phyloP scores from a whole-genome alignment of 352 stramenopile species.

The Globisporangium canariense region DNA sequence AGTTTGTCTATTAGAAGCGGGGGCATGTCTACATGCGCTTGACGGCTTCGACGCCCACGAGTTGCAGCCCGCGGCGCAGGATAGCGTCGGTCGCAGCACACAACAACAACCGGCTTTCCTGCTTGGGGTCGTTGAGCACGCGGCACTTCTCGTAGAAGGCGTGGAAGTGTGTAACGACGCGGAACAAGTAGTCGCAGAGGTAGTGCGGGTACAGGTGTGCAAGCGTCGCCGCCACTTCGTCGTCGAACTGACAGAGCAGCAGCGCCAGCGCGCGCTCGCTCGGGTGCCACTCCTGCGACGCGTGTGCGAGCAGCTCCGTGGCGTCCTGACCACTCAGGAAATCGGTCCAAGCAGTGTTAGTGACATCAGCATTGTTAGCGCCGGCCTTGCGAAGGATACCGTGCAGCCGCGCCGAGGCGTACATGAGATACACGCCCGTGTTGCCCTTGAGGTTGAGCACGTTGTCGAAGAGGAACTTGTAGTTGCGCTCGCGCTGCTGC shows the following conservation, averaged over 20 bases:
- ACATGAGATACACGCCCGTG: conserved; percentile 83
- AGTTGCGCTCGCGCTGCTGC: conserved; percentile 80
- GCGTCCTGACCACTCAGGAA: conserved; percentile 26
- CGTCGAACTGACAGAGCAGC: conserved; percentile 74
- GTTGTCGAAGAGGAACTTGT: conserved; percentile 84
- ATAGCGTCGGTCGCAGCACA: conserved; percentile 74
- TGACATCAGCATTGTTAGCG: conserved; percentile 17
- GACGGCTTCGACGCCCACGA: conserved; percentile 65
- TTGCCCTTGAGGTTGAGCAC: conserved; percentile 82
- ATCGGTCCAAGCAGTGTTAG: conserved; percentile 27
- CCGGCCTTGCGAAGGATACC: conserved; percentile 66
- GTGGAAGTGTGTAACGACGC: conserved; percentile 75
- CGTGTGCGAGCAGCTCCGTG: conserved; percentile 34
- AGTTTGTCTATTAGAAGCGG: background rate
- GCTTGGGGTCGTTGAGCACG: conserved; percentile 56
- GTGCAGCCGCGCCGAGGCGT: conserved; percentile 67
- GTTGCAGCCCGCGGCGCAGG: conserved; percentile 55
- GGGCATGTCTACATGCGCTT: conserved; percentile 56
- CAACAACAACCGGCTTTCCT: conserved; percentile 66
- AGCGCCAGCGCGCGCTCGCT: conserved; percentile 68
- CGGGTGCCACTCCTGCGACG: conserved; percentile 56
- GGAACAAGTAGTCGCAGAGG: conserved; percentile 83
- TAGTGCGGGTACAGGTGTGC: conserved; percentile 68
- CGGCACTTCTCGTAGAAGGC: conserved; percentile 80
- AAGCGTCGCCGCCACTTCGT: conserved; percentile 56